Base-by-base conservation (phyloP, 2,329 filamentous ascomycete genomes). In the Colletotrichum melonis region DNA sequence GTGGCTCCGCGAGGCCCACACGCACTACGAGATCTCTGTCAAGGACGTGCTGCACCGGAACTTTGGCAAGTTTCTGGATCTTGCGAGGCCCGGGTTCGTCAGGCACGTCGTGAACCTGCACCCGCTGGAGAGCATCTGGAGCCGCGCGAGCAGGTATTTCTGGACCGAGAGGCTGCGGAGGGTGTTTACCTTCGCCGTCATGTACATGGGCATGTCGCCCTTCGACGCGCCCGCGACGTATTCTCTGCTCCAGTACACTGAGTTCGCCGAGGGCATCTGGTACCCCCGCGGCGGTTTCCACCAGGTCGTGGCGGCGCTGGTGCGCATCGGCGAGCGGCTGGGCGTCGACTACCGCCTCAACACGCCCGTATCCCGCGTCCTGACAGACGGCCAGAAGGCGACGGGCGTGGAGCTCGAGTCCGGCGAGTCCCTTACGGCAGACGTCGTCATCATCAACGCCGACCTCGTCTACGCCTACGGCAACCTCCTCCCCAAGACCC, bases 121-220 rank as follows among this genome's bases (percentile, higher is more conserved):
- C 83, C 92, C 92, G 0, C 91, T 94, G 74, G 91, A 94, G 80
- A 92, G 88, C 76, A 92, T 94, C 19, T 95, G 92, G 84, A 85
- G 85, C 7, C 83, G 93, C 32, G 90, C 92, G 3, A 85, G 88
- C 30, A 87, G 87, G 74, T 94, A 94, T 78, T 95, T 95, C 80
- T 88, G 86, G 85, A 92, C 91, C 0, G 92, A 94, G 78, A 85
- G 92, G 70, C 78, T 95, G 77, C 85, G 93, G 73, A 84, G 92
- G 30, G 92, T 93, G 0, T 95, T 95, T 76, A 94, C 93, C 0
- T 95, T 95, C 81, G 92, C 90, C 26, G 94, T 91, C 77, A 95
- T 95, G 93, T 95, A 95, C 78, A 93, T 95, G 91, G 93, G 93
- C 0, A 95, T 95, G 93, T 91, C 88, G 67, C 93, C 93, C 0